A percentile compares a stretch with the other conserved stretches of the same genome.
Conservation (phyloP, 2,329 filamentous ascomycete species). For the Cladophialophora immunda region DNA sequence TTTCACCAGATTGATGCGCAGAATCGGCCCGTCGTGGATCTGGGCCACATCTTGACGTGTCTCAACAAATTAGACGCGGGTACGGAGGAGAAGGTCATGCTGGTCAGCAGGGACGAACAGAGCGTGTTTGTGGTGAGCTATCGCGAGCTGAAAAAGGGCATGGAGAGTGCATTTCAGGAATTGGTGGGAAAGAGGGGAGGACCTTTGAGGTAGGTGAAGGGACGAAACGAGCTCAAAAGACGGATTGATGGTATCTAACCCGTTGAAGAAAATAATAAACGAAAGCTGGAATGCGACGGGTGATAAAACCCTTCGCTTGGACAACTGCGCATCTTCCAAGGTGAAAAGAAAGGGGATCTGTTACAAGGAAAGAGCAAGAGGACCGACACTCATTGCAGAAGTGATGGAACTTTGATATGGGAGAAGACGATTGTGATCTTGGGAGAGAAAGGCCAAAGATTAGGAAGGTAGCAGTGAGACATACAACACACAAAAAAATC, state of each 20-base stretch:
- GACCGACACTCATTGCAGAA: conserved; percentile 1
- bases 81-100: conserved; percentile 81
- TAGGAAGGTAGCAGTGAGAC: not conserved
- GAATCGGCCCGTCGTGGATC: conserved; percentile 81
- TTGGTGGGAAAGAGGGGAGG: conserved; percentile 49
- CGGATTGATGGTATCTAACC: not conserved
- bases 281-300: conserved; percentile 43
- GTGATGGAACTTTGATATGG: conserved; percentile 3
- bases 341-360: not conserved
- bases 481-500: conserved; percentile 21
- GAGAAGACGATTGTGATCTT: not conserved
- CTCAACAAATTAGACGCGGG: conserved; percentile 94
- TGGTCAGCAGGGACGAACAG: conserved; percentile 90
- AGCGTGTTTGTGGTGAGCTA: conserved; percentile 88
- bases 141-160: conserved; percentile 78
- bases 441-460: not conserved
- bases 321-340: not conserved
- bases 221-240: not conserved
- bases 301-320: not conserved
- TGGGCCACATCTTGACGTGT: conserved; percentile 85
- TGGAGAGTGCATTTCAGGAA: conserved; percentile 70
- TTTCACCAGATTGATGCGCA: conserved; percentile 93
- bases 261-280: not conserved
- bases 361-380: not conserved
- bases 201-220: conserved; percentile 11